Percentiles rank a stretch among this genome's conserved stretches.
Evolutionary conservation across 2,329 filamentous ascomycete genomes (phyloP).

Genomic region (Stagonosporopsis cucurbitacearum): DNA sequence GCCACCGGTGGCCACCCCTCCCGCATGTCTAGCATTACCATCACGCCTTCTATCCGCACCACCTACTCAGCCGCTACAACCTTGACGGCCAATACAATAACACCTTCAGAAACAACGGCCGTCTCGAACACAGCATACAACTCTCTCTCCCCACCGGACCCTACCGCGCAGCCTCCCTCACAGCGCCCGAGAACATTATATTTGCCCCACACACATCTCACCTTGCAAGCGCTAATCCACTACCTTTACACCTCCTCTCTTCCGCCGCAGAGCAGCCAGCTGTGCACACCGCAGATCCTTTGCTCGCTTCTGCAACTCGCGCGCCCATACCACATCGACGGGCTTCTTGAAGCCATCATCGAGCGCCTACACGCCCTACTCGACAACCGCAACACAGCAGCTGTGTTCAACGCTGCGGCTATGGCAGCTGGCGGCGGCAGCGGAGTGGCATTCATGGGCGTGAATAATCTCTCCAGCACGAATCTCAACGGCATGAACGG

Average conservation of each 20-base stretch:
- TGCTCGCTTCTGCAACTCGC: conserved; percentile 94
- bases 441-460: conserved; percentile 69
- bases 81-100: conserved; percentile 48
- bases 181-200: conserved; percentile 88
- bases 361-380: conserved; percentile 88
- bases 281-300: conserved; percentile 93
- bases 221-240: conserved; percentile 86
- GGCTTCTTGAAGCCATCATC: conserved; percentile 88
- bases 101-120: conserved; percentile 44
- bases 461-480: conserved; percentile 34
- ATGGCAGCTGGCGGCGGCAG: conserved; percentile 96
- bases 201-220: conserved; percentile 88
- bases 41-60: conserved; percentile 71
- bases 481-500: conserved; percentile 39
- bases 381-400: conserved; percentile 91
- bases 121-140: conserved; percentile 52
- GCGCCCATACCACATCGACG: conserved; percentile 90
- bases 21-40: conserved; percentile 83
- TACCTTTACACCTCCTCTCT: conserved; percentile 93
- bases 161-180: conserved; percentile 59
- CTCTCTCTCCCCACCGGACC: conserved; percentile 60
- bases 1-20: conserved; percentile 61
- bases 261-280: conserved; percentile 73
- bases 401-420: conserved; percentile 96
- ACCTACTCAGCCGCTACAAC: conserved; percentile 54